phyloP scores from a whole-genome alignment of 441 rosid genomes.

The Erodium trifolium region DNA sequence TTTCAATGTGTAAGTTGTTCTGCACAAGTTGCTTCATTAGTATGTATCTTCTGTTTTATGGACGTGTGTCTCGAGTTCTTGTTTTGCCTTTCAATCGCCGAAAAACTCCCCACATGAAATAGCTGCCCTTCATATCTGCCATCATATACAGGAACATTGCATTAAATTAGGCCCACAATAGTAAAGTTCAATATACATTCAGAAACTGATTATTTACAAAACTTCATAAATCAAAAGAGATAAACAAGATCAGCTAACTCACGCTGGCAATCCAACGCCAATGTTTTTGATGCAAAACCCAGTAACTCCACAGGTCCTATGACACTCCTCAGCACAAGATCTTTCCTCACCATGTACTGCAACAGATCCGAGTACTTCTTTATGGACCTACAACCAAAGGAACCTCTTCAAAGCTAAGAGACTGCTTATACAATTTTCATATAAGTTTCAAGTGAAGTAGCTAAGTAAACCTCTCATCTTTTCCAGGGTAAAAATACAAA shows the following conservation, averaged over 20 bases:
- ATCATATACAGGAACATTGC: not conserved
- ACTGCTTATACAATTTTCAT: not conserved
- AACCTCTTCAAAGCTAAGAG: not conserved
- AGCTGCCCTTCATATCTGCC: not conserved
- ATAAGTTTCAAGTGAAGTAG: not conserved
- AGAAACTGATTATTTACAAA: not conserved
- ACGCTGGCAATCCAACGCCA: constrained; percentile 4
- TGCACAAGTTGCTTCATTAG: not conserved
- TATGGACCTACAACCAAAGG: not conserved
- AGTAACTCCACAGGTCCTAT: not conserved
- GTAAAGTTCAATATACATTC: too few species aligned
- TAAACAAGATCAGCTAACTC: not conserved
- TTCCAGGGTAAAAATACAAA: not conserved
- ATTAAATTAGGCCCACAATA: too few species aligned
- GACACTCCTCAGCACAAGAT: not conserved
- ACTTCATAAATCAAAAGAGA: not conserved
- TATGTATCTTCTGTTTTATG: too few species aligned
- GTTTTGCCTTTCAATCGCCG: not conserved
- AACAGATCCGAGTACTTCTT: not conserved
- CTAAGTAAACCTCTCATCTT: not conserved
- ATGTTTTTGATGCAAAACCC: not conserved
- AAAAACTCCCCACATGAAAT: constrained; percentile 4
- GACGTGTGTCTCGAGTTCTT: not conserved
- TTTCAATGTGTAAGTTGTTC: not conserved
- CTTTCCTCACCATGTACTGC: constrained; percentile 1